Evolutionary conservation across 2,329 filamentous ascomycete species (phyloP), one percentile per base, ranked within the genome.

Genomic region (Fusarium chuoi): DNA sequence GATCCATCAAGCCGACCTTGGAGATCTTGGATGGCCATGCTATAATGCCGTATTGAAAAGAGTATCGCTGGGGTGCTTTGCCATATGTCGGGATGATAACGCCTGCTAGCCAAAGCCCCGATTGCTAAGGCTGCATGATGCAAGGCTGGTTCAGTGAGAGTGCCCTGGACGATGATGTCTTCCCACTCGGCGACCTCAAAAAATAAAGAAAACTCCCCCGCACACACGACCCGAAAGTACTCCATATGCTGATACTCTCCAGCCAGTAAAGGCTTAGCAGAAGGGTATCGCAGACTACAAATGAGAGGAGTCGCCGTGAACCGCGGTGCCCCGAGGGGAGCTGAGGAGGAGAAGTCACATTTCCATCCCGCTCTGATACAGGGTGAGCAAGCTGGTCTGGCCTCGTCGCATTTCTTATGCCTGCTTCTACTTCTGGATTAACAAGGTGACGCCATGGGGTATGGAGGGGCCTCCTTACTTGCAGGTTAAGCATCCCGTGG

Each of bases 361-460:
- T 30, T 30, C 28, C 46, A 49, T 7, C 46, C 46, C 10, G 46
- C 46, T 17, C 0, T 14, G 0, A 30, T 17, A 13, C 46, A 49
- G 30, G 46, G 46, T 30, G 46, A 49, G 10, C 46, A 49, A n/a
- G 46, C 46, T 0, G 46, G 46, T n/a, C 46, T 49, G 5, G 5
- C 28, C 10, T 49, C 28, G 28, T 49, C 28, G 22, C 46, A 49
- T 28, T 49, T 49, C 11, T 49, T 49, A 5, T 33, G 22, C 7
- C 28, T 49, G 22, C 28, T 49, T 49, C 28, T 49, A 18, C 6
- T 33, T 0, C 22, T 18, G 22, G 3, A 3, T 49, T 18, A 49
- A 13, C 7, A 13, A 0, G 44, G 4, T 5, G 1, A 10, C 13
- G 7, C 15, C 7, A 11, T n/a, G 5, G 10, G 20, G 14, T n/a